Percentiles rank a stretch among this genome's conserved stretches.
Conservation (phyloP, 176 grass and related monocot genomes). For the Phoenix dactylifera region DNA sequence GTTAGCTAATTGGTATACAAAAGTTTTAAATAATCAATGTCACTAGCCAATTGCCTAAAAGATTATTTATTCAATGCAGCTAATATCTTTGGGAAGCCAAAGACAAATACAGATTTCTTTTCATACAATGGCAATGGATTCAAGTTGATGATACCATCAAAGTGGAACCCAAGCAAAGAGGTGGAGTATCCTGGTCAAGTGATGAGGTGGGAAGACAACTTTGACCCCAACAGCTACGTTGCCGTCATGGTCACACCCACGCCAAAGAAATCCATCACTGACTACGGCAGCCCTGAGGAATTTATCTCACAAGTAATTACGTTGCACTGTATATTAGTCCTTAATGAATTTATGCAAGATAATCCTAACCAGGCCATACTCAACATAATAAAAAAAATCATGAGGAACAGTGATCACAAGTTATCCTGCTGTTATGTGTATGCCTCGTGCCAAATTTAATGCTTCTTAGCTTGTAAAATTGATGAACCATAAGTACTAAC, state of each 20-base stretch:
- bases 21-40: too few species aligned
- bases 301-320: slow-evolving; percentile 50
- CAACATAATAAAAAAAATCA: too few species aligned
- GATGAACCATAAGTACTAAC: too few species aligned
- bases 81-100: slow-evolving; percentile 84
- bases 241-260: slow-evolving; percentile 68
- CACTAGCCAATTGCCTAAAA: too few species aligned
- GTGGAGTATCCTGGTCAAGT: slow-evolving; percentile 83
- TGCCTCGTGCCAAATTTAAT: too few species aligned
- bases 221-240: slow-evolving; percentile 78
- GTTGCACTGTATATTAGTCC: background rate
- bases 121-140: slow-evolving; percentile 69
- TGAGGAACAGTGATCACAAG: too few species aligned
- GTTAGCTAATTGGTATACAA: too few species aligned
- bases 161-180: slow-evolving; percentile 97
- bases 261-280: slow-evolving; percentile 73
- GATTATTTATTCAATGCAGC: slow-evolving; percentile 18
- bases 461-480: too few species aligned
- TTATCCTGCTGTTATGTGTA: too few species aligned
- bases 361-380: too few species aligned
- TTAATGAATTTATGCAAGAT: too few species aligned
- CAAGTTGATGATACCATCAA: slow-evolving; percentile 72
- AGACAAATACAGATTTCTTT: slow-evolving; percentile 64
- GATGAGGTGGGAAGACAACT: slow-evolving; percentile 93
- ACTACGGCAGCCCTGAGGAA: slow-evolving; percentile 69